Conservation (phyloP, 306 rosid genomes). For the Fragaria nilgerrensis region DNA sequence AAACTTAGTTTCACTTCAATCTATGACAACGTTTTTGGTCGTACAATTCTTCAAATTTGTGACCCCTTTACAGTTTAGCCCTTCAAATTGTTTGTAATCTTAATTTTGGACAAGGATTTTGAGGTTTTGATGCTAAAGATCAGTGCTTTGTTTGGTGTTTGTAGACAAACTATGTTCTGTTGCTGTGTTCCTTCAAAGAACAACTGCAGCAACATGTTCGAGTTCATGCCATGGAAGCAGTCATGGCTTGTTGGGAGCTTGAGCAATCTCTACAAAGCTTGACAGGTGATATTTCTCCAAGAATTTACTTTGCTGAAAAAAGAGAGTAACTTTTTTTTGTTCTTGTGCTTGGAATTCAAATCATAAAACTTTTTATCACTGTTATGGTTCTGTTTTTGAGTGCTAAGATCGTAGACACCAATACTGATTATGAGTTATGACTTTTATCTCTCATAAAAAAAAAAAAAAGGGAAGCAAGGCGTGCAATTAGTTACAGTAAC, state of each 20-base stretch:
- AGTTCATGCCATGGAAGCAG: slow-evolving; percentile 94
- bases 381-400: background rate
- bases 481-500: background rate
- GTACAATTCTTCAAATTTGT: background rate
- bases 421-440: background rate
- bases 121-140: background rate
- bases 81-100: background rate
- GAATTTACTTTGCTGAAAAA: background rate
- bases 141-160: background rate
- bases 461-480: background rate
- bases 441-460: background rate
- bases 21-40: background rate
- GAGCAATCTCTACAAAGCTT: slow-evolving; percentile 83
- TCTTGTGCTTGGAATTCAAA: background rate
- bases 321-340: background rate
- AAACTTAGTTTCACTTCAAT: no score
- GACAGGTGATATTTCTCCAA: slow-evolving; percentile 52
- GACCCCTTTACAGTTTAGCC: background rate
- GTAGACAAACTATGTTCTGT: slow-evolving; percentile 70
- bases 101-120: background rate
- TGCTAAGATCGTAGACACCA: background rate
- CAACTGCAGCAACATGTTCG: slow-evolving; percentile 86
- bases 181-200: slow-evolving; percentile 80
- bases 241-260: slow-evolving; percentile 92
- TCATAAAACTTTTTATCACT: background rate